phyloP scores from a whole-genome alignment of 176 grass and related monocot genomes.

The Eragrostis curvula region DNA sequence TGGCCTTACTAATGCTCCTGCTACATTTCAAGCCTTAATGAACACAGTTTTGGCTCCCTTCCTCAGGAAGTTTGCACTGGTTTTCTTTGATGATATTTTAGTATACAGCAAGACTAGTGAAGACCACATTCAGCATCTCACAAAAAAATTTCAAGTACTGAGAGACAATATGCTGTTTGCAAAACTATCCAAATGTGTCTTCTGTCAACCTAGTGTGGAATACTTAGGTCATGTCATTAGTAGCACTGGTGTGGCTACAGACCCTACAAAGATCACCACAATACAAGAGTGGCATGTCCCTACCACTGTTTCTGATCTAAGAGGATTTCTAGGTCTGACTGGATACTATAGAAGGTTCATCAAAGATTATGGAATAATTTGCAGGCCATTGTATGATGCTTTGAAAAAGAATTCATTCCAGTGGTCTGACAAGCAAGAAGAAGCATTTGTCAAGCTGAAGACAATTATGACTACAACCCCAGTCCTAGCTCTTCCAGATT shows the following conservation, averaged over 20 bases:
- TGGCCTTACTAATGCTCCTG: neutral
- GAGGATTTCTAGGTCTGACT: neutral
- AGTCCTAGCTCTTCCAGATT: rapidly evolving
- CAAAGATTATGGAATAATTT: neutral
- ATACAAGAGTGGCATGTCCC: rapidly evolving
- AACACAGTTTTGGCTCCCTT: neutral
- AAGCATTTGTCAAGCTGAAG: neutral
- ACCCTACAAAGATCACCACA: neutral
- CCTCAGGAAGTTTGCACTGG: no score
- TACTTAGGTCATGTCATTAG: neutral
- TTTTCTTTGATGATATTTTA: neutral
- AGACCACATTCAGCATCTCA: neutral
- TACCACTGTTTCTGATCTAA: rapidly evolving
- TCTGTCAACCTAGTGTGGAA: neutral
- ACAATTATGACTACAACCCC: neutral
- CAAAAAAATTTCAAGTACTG: neutral
- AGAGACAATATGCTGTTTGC: neutral
- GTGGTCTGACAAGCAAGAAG: neutral
- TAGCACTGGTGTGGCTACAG: neutral
- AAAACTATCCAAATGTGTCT: neutral
- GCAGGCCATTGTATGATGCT: neutral
- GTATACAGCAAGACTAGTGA: neutral
- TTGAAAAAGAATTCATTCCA: neutral
- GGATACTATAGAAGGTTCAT: neutral
- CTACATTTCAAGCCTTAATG: neutral